phyloP scores from a whole-genome alignment of 495 filamentous ascomycete genomes.

The Neurospora intermedia region DNA sequence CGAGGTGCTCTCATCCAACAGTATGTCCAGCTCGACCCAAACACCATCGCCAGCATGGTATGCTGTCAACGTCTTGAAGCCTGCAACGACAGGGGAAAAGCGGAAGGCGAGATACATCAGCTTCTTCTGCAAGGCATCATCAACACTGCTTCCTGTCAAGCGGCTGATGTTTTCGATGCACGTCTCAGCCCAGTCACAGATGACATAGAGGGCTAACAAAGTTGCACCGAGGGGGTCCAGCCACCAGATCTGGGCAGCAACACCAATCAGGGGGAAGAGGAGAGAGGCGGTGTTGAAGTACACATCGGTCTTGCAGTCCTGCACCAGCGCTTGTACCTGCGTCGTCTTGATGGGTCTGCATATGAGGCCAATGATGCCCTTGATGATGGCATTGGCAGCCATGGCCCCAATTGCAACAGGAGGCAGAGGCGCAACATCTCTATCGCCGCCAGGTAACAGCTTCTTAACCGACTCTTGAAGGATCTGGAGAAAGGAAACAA shows the following conservation, averaged over 20 bases:
- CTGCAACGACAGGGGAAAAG: conserved; percentile 33
- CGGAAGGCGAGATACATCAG: conserved; percentile 35
- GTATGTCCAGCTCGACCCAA: conserved; percentile 38
- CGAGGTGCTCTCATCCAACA: conserved; percentile 31
- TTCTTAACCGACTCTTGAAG: conserved; percentile 36
- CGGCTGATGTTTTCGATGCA: conserved; percentile 36
- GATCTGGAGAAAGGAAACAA: conserved; percentile 39
- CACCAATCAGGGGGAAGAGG: conserved; percentile 36
- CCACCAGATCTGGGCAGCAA: conserved; percentile 34
- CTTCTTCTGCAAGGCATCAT: conserved; percentile 26
- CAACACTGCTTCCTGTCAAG: conserved; percentile 28
- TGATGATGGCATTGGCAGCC: conserved; percentile 31
- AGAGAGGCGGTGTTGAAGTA: conserved; percentile 42
- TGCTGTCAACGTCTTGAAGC: conserved; percentile 34
- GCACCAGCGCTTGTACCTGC: conserved; percentile 40
- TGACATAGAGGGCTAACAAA: conserved; percentile 38
- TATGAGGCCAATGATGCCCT: conserved; percentile 36
- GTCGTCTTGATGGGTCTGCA: conserved; percentile 38
- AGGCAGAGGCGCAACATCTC: conserved; percentile 18
- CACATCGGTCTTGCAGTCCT: conserved; percentile 41
- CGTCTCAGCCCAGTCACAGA: conserved; percentile 38
- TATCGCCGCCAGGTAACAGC: conserved; percentile 25
- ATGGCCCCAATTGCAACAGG: conserved; percentile 31
- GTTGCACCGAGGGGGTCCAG: conserved; percentile 36
- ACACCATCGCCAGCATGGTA: conserved; percentile 41